Evolutionary conservation across 1,284 basidiomycete genomes (phyloP).

Genomic region (Fomitopsis schrenkii): DNA sequence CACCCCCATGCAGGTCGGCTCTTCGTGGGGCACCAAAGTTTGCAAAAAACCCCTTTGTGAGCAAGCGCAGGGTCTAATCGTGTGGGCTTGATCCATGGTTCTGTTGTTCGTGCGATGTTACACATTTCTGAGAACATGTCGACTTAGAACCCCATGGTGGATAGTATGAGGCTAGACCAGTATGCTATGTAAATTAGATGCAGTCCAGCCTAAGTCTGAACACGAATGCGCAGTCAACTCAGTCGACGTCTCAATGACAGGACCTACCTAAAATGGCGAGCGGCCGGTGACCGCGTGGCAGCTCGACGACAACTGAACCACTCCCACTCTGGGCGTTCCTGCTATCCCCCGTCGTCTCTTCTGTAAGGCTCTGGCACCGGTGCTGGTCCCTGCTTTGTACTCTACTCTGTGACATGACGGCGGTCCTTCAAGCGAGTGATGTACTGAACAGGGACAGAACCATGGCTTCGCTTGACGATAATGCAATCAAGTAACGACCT

Average conservation of each 20-base stretch:
- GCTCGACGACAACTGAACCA: slow-evolving; percentile 22
- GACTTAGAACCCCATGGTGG: no score
- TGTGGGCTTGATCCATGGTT: no score
- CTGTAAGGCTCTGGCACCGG: slow-evolving; percentile 18
- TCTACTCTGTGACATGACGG: slow-evolving; percentile 47
- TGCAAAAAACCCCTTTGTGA: no score
- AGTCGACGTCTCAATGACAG: neutral
- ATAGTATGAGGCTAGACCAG: no score
- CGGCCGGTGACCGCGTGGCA: slow-evolving; percentile 20
- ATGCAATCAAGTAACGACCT: slow-evolving; percentile 47
- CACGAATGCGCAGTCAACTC: neutral
- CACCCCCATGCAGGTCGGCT: neutral
- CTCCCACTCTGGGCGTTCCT: slow-evolving; percentile 5
- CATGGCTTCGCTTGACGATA: slow-evolving; percentile 58
- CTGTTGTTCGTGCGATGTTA: no score
- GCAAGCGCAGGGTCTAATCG: no score
- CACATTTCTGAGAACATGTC: no score
- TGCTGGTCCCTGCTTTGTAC: slow-evolving; percentile 23
- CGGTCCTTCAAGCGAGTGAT: slow-evolving; percentile 58
- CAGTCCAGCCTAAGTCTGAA: no score
- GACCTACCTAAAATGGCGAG: neutral
- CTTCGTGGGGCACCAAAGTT: no score
- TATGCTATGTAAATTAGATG: no score
- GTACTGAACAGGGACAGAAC: slow-evolving; percentile 52
- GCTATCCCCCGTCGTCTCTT: slow-evolving; percentile 14